Evolutionary conservation across 257 asterid genomes (phyloP), one percentile per base, ranked within the genome.

Genomic region (Phtheirospermum japonicum): DNA sequence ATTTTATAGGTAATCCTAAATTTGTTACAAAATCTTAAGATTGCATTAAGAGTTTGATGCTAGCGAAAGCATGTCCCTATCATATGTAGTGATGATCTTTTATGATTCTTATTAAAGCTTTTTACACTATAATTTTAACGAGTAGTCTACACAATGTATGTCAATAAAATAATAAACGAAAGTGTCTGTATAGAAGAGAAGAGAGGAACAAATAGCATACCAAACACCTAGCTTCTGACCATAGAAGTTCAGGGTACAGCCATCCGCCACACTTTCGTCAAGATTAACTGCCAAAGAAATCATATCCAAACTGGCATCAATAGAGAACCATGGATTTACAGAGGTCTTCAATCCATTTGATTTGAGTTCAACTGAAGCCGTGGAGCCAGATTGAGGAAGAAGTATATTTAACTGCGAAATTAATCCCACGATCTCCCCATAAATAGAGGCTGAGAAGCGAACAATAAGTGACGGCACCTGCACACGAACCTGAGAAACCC

Each of bases 381-480:
- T 18, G 56, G 81, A 63, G 79, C 73, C 83, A 32, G 74, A 72
- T 67, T 79, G 64, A 42, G 73, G 75, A 72, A 75, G 74, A 71
- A 83, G 76, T 60, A 59, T 37, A 53, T 63, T 65, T 43, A 76
- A 75, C 77, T 73, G 79, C 57, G 71, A 64, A 56, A 80, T 52
- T 49, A 85, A 67, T 55, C 81, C 89, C 71, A 82, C 34, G 74
- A 89, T 50, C 69, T 78, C 82, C 63, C 71, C 68, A 70, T 76
- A 82, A 37, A 82, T 68, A 30, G 78, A 73, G 59, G 85, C 79
- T 61, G 99, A 92, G 77, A 85, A 82, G 82, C 78, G 88, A 72
- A 72, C 79, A 75, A 60, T 49, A 64, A 89, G 66, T 34, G 97
- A 77, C 49, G 95, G 80, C 54, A 85, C 81, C 71, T 71, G 83